Evolutionary conservation across 306 rosid species (phyloP), one percentile per base, ranked within the genome.

Genomic region (Corylus americana): DNA sequence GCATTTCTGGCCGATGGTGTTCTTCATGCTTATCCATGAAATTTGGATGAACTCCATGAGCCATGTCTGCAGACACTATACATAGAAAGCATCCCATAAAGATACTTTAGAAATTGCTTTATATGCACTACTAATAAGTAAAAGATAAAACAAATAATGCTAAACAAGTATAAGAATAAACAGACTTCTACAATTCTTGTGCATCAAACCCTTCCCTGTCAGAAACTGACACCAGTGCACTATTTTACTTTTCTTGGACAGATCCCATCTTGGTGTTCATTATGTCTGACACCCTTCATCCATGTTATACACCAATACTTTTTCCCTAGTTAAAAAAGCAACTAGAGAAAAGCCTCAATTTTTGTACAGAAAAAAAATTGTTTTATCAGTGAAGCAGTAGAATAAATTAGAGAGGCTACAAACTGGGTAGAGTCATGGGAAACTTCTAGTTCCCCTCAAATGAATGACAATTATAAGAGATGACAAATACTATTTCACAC

Each of bases 61-160:
- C 98, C 98, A 95, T 95, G 85, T 95, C 98, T n/a, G 97, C 98
- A 82, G 97, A 95, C 74, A 95, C 98, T 95, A 63, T 80, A 78
- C 62, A 53, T 4, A 70, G 54, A 86, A 25, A 79, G 45, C 79
- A 82, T 81, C 77, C 83, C 84, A 66, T 55, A 54, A 73, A 80
- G 73, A 78, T 63, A 78, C 22, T 83, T 85, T 11, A 84, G 84
- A 70, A 55, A 69, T 66, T 79, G 61, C 71, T 20, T 80, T 71
- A 25, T 53, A 55, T 73, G 78, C 59, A 49, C 76, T 55, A 55
- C 3, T 48, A 48, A 48, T 9, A 57, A 55, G 42, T 16, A 72
- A 54, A 79, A 59, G 63, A 74, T 11, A 63, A 74, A 73, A 48
- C 16, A 48, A 45, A 55, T 48, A 69, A 35, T 71, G 42, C 25